A percentile compares a stretch with the other conserved stretches of the same genome.
Evolutionary conservation across 148 eudicot genomes (phyloP).

Genomic region (Limonium bicolor): DNA sequence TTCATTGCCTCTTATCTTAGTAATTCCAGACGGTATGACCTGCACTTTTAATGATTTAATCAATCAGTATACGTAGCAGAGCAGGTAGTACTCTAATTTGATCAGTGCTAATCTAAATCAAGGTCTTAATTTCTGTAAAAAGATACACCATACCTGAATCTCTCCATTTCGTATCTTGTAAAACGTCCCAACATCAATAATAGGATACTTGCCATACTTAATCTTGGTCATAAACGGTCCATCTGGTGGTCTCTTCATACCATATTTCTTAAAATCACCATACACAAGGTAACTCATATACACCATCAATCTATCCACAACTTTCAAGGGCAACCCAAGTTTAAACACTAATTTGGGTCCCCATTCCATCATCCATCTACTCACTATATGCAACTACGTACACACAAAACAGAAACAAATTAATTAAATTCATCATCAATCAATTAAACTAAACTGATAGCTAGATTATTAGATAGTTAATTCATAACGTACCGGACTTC

Average conservation of each 20-base stretch:
- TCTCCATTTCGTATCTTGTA: constrained; percentile 39
- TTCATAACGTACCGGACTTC: constrained; percentile 81
- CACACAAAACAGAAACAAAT: background rate
- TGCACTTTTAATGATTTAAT: background rate
- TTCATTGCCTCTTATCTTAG: constrained; percentile 26
- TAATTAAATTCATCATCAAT: background rate
- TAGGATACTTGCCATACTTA: constrained; percentile 55
- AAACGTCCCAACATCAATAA: constrained; percentile 50
- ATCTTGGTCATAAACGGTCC: constrained; percentile 49
- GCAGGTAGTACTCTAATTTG: background rate
- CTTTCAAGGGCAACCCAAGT: constrained; percentile 13
- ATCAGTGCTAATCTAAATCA: background rate
- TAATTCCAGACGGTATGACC: constrained; percentile 29
- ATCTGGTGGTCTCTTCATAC: constrained; percentile 41
- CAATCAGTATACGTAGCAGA: background rate
- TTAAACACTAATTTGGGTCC: constrained; percentile 28
- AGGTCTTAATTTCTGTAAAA: background rate
- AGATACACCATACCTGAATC: constrained; percentile 31
- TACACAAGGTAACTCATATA: constrained; percentile 37
- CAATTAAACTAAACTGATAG: background rate
- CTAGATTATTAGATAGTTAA: too few species aligned
- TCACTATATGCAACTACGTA: constrained; percentile 49
- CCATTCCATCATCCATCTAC: constrained; percentile 22
- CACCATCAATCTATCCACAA: constrained; percentile 37
- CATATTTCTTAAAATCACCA: constrained; percentile 50